Base-by-base conservation (phyloP, 129 eudicot genomes). In the Flaveria linearis region DNA sequence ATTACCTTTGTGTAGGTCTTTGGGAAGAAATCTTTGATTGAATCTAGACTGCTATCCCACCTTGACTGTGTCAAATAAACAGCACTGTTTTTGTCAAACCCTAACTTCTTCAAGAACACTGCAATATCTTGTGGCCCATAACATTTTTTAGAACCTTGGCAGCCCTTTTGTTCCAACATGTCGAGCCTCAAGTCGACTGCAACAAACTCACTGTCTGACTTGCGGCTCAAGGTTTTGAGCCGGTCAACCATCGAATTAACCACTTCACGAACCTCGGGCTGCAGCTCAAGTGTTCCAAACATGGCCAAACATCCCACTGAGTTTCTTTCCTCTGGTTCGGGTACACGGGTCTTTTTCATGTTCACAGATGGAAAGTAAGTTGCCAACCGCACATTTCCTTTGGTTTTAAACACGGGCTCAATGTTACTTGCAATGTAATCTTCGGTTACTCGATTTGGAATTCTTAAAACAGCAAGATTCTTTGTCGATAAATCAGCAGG, bases 311-410 rank as follows among this genome's bases (percentile, higher is more conserved):
- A 94, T 77, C 93, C 97, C 56, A 89, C 80, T 13, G 97, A 75
- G 23, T 87, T 84, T 22, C 72, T 71, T 20, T 84, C 85, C 52
- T 80, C 83, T 66, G 79, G 82, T 64, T 84, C 82, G 4, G 72
- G 71, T 68, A 74, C 83, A 12, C 76, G 69, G 0, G 69, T 67
- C 80, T 83, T 89, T 78, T 86, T 91, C 99, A 94, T 94, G 83
- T 94, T 94, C 53, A 91, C 93, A 9, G 97, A 94, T 16, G 97
- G 97, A 84, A 94, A 94, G 84, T 91, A 91, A n/a, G 99, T 94
- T 10, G 84, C 97, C n/a, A 94, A 80, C 82, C 99, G 91, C 53
- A 94, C 81, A 72, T 94, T 89, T 53, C 97, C 96, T 74, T 89
- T 94, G 30, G 76, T 69, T 74, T 81, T 87, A 76, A 84, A 94